Base-by-base conservation (phyloP, 1,139 yeast genomes). In the Tardiomyces blankii region DNA sequence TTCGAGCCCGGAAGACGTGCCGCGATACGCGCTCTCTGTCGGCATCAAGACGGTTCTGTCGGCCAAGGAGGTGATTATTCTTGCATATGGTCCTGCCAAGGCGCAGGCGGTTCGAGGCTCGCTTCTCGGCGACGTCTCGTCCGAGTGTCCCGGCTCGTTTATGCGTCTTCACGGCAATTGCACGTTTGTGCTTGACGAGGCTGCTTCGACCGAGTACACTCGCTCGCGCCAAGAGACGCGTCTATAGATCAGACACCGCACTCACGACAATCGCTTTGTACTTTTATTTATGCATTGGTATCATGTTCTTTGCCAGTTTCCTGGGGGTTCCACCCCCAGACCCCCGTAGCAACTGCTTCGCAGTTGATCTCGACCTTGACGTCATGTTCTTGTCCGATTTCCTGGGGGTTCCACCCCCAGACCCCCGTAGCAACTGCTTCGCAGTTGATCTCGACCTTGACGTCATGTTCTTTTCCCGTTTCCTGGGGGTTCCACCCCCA, bases 31-130 rank as follows among this genome's bases (percentile, higher is more conserved):
- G 0, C 66, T 78, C 41, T 70, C 77, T 30, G 82, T 78, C 28
- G 83, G 83, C 21, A 77, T 78, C 46, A 70, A 82, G 16, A 78
- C 83, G n/a, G 73, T 77, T 33, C 65, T 78, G 56, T 80, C 75
- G 50, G 75, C 82, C 2, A 69, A 75, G 43, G 82, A 77, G 56
- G 64, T 78, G 19, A 69, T 73, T 42, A 57, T 60, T 44, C 51
- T 60, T 14, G 63, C 61, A 4, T 57, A 59, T 43, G 64, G 64
- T 19, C 30, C 47, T 16, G 53, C 51, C 41, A 60, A 60, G 52
- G 59, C 60, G 14, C 45, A 42, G 30, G 64, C 64, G 14, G 58
- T 59, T 41, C 49, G 50, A 43, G 47, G 48, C 40, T 52, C 59
- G 16, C 49, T 59, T 23, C 39, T 41, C 28, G 63, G 54, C 27